Conservation (phyloP, 176 grass and related monocot species). For the Aegilops umbellulata region DNA sequence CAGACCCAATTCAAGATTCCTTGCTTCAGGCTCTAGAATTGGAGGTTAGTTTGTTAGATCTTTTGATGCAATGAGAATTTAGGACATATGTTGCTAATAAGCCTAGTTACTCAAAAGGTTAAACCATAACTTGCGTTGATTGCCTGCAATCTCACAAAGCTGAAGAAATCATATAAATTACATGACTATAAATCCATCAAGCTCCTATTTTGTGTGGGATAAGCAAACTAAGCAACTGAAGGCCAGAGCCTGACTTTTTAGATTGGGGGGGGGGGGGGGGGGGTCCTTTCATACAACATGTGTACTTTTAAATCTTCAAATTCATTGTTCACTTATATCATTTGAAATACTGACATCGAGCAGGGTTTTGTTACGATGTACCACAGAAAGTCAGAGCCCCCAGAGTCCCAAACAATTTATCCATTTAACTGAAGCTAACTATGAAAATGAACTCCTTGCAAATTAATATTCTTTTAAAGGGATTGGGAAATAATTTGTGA, state of each 20-base stretch:
- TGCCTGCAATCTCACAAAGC: background rate
- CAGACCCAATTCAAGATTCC: slow-evolving; percentile 62
- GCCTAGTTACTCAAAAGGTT: background rate
- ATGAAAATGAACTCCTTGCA: background rate
- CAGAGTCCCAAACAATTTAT: background rate
- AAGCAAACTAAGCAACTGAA: too few relatives aligned
- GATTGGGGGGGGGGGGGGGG: too few relatives aligned
- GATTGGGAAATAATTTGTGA: background rate
- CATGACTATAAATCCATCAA: background rate
- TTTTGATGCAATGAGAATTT: background rate
- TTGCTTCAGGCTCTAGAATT: slow-evolving; percentile 80
- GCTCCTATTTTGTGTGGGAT: background rate
- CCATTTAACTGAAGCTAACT: background rate
- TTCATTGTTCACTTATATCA: background rate
- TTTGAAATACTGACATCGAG: background rate
- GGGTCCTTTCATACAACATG: background rate
- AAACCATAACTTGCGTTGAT: background rate
- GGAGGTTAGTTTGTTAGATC: slow-evolving; percentile 59
- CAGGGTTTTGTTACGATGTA: background rate
- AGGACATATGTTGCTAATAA: background rate
- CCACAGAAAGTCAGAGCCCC: background rate
- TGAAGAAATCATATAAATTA: background rate
- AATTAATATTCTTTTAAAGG: background rate
- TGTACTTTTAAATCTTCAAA: background rate
- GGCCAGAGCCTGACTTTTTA: too few relatives aligned